Evolutionary conservation across 495 filamentous ascomycete species (phyloP), one percentile per base, ranked within the genome.

Genomic region (Xylaria palmicola): DNA sequence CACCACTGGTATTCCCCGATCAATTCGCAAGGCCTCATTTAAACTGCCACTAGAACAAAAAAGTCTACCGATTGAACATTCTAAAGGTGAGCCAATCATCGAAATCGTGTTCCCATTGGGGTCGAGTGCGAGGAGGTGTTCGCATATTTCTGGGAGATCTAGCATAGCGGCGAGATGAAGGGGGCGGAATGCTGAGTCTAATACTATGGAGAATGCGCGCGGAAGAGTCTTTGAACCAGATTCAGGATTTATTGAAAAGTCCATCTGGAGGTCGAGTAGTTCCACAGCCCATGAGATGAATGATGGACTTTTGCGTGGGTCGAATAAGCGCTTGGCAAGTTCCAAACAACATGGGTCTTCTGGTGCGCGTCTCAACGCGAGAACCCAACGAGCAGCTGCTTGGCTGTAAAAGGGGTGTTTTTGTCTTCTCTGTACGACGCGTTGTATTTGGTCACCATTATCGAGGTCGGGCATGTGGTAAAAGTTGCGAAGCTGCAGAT

Each of bases 281-380:
- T 51, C n/a, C 7, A 51, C 6, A 22, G 48, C 48, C 48, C 48
- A 51, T 9, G 48, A 51, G 29, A 51, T 51, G 27, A 51, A 51
- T 20, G 48, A 51, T 20, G 48, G 30, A 24, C 3, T 51, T 17
- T 51, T 51, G 0, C 19, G 48, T 22, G 48, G 48, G n/a, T 51
- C 6, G 8, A 51, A 51, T 5, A 51, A 30, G 4, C n/a, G 36
- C 19, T 34, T 51, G 9, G 48, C 29, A 34, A 51, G 48, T 34
- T 51, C 48, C 8, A 51, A 24, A 51, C 30, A 51, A 2, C 6
- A 6, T 1, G 15, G 19, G n/a, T 51, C 48, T 24, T 37, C 29
- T 13, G 48, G 48, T 20, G 19, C 8, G 17, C 15, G 30, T 37
- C 48, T 51, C 8, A 51, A 36, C 10, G 48, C 48, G 24, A 2